These are phyloP conservation scores for Globisporangium spiculum DNA, from an alignment of 352 stramenopile species.

Conservation along the genomic window DNA sequence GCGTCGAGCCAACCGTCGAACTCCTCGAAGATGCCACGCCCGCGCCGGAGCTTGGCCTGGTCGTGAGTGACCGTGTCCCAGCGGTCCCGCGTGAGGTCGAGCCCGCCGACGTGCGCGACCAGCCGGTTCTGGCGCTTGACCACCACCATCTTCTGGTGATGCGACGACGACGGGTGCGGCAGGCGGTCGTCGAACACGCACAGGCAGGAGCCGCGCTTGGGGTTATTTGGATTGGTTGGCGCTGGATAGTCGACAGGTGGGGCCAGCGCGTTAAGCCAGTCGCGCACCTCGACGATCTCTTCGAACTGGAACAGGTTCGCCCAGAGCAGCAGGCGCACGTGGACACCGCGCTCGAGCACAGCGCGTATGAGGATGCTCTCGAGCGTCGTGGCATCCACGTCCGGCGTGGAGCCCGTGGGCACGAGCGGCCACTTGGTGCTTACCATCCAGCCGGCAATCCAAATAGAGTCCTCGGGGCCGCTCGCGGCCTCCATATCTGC, in stretches of 20 bases:
- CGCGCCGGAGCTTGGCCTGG: constrained; percentile 38
- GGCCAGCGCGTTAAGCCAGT: constrained; percentile 25
- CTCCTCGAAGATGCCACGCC: constrained; percentile 31
- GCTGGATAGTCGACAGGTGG: not conserved
- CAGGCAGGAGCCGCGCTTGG: constrained; percentile 8
- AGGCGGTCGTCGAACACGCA: constrained; percentile 69
- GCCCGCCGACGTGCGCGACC: constrained; percentile 46
- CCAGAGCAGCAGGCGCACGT: constrained; percentile 30
- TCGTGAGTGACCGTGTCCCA: constrained; percentile 66
- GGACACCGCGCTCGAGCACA: constrained; percentile 21
- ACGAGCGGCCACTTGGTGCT: constrained; percentile 19
- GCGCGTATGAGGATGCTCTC: constrained; percentile 17
- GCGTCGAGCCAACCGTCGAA: constrained; percentile 65
- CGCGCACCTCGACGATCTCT: constrained; percentile 16
- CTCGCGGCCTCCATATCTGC: constrained; percentile 17
- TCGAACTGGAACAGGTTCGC: constrained; percentile 19
- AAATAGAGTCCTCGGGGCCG: constrained; percentile 15
- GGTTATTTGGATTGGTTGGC: not conserved
- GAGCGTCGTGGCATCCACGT: constrained; percentile 13
- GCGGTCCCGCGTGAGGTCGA: constrained; percentile 53
- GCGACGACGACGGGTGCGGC: constrained; percentile 50
- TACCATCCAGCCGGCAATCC: constrained; percentile 24
- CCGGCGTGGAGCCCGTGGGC: not conserved
- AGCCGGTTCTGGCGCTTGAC: constrained; percentile 38
- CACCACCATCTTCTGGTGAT: constrained; percentile 71